Base-by-base conservation (phyloP, 768 basidiomycete genomes). In the Punctularia strigosozonata region DNA sequence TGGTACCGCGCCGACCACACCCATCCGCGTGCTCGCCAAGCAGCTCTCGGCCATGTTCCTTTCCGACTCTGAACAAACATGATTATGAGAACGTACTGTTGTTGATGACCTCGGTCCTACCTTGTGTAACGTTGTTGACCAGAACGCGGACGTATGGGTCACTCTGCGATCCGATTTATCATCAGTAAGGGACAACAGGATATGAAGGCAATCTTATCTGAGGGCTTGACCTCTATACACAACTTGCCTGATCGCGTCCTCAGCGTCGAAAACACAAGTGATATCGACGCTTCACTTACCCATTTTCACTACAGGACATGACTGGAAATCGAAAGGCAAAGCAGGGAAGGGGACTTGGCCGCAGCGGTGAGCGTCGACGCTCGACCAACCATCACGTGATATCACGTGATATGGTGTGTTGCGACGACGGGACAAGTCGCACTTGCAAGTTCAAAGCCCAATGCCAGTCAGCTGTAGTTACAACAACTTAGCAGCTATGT, bases 241-340 rank as follows among this genome's bases (percentile, higher is more conserved):
- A 99, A 70, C 63, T 95, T 97, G 14, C 95, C 89, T 91, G 49
- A 17, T 38, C 1, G 18, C 21, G 38, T 15, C 37, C 43, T 21
- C 5, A 28, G 1, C 28, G 28, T 10, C 10, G 10, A 30, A 30
- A 30, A 15, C 15, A 30, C 10, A 15, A 10, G 10, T 10, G 28
- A 30, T 30, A 30, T 10, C 28, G 10, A 30, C 10, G 28, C 10
- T 8, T 19, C 17, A 55, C 69, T 42, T 53, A 87, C 88, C 91
- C 91, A 95, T 95, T 66, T 89, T 89, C 40, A 95, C 91, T 36
- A 95, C 92, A 14, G 92, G 92, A 71, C 92, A 97, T 61, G 83
- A 83, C 80, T 81, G 45, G 14, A 36, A 33, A 23, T 40, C 31
- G n/a, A n/a, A n/a, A n/a, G n/a, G n/a, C n/a, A n/a, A n/a, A n/a